Conservation (phyloP, 139 green algal species). For the Haematococcus lacustris region DNA sequence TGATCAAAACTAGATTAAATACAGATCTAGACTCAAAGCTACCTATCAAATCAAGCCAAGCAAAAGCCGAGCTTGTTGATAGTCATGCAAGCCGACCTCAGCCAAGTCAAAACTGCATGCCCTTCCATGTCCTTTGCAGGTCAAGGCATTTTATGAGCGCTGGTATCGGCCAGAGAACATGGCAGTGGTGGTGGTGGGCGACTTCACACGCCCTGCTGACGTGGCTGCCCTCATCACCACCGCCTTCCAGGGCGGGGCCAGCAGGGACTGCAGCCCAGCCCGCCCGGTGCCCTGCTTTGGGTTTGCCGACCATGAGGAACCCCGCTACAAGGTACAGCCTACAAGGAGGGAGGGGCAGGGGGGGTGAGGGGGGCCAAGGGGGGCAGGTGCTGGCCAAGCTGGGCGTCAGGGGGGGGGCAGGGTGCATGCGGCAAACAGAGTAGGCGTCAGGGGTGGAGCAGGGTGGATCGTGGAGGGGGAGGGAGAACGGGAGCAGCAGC, state of each 20-base stretch:
- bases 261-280: not conserved
- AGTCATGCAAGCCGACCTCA: no score
- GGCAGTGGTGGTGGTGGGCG: slow-evolving; percentile 25
- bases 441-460: not conserved
- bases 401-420: not conserved
- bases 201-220: not conserved
- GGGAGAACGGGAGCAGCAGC: not conserved
- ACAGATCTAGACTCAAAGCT: no score
- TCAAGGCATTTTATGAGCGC: slow-evolving; percentile 59
- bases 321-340: not conserved
- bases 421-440: not conserved
- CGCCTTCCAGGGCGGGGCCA: not conserved
- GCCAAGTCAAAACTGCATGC: no score
- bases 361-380: not conserved
- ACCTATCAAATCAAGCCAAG: no score
- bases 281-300: not conserved
- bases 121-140: no score
- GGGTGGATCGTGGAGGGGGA: not conserved
- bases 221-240: not conserved
- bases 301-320: not conserved
- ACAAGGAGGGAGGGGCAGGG: not conserved
- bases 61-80: no score
- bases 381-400: not conserved
- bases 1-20: no score
- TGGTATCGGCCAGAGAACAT: slow-evolving; percentile 74